Evolutionary conservation across 371 early-diverging fungal genomes (phyloP).

Genomic region (Batrachochytrium dendrobatidis): DNA sequence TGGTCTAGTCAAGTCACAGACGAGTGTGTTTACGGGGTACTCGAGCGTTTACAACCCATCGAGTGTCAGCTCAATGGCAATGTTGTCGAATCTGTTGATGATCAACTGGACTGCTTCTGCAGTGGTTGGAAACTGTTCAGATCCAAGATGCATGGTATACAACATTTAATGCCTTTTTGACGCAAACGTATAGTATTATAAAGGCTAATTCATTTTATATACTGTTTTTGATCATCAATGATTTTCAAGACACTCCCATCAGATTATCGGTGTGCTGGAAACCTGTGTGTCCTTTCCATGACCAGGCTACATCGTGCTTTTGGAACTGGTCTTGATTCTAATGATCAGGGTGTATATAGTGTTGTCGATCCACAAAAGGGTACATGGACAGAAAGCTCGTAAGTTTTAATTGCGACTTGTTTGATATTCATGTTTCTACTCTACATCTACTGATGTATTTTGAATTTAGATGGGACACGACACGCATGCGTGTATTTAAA

Average conservation of each 20-base stretch:
- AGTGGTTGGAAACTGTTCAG: not conserved
- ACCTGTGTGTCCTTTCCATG: constrained; percentile 45
- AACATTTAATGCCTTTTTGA: constrained; percentile 32
- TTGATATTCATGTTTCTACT: not conserved
- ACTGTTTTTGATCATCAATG: constrained; percentile 42
- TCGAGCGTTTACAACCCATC: not conserved
- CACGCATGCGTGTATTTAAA: constrained; percentile 51
- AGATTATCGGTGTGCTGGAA: constrained; percentile 8
- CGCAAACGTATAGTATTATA: constrained; percentile 32
- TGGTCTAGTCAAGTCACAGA: constrained; percentile 29
- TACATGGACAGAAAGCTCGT: constrained; percentile 68
- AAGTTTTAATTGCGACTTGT: constrained; percentile 24
- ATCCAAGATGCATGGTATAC: not conserved
- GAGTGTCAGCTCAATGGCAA: not conserved
- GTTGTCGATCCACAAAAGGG: constrained; percentile 57
- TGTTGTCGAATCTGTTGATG: not conserved
- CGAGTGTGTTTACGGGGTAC: not conserved
- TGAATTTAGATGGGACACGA: not conserved
- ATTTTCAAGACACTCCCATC: constrained; percentile 6
- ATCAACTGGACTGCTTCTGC: not conserved
- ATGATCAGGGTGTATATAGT: constrained; percentile 38
- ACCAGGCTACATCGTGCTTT: constrained; percentile 65
- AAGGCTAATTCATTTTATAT: constrained; percentile 43
- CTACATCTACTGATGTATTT: too few relatives aligned
- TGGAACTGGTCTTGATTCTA: constrained; percentile 59